Conservation (phyloP, 768 basidiomycete genomes). For the Serendipita sp. region DNA sequence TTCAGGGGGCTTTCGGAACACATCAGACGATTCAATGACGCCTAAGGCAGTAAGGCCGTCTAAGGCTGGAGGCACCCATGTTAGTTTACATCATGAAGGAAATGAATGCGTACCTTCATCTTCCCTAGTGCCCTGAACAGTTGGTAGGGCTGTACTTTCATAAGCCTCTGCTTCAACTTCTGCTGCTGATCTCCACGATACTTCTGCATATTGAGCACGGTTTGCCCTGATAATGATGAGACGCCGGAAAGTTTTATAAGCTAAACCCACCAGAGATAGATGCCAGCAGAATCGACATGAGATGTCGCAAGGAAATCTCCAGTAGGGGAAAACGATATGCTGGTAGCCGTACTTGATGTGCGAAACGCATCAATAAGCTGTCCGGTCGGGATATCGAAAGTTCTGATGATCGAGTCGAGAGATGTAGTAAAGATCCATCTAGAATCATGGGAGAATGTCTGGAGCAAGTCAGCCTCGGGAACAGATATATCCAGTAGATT, state of each 20-base stretch:
- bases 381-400: slow-evolving; percentile 90
- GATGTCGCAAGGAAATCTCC: slow-evolving; percentile 91
- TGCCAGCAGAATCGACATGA: slow-evolving; percentile 85
- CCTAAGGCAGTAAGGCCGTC: slow-evolving; percentile 52
- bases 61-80: slow-evolving; percentile 30
- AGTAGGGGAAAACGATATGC: slow-evolving; percentile 82
- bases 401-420: slow-evolving; percentile 80
- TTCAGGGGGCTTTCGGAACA: slow-evolving; percentile 76
- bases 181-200: slow-evolving; percentile 61
- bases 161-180: slow-evolving; percentile 46
- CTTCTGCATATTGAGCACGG: slow-evolving; percentile 79
- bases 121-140: slow-evolving; percentile 65
- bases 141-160: slow-evolving; percentile 51
- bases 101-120: slow-evolving; percentile 47
- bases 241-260: neutral
- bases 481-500: neutral
- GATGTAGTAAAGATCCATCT: slow-evolving; percentile 84
- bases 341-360: slow-evolving; percentile 74
- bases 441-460: slow-evolving; percentile 93
- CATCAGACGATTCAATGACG: slow-evolving; percentile 45
- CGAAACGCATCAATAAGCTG: slow-evolving; percentile 83
- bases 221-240: slow-evolving; percentile 51
- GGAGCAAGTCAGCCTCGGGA: neutral
- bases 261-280: slow-evolving; percentile 65
- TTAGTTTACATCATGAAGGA: neutral